Percentiles rank a stretch among this genome's conserved stretches.
Evolutionary conservation across 768 basidiomycete genomes (phyloP).

Genomic region (Lyophyllum shimeji): DNA sequence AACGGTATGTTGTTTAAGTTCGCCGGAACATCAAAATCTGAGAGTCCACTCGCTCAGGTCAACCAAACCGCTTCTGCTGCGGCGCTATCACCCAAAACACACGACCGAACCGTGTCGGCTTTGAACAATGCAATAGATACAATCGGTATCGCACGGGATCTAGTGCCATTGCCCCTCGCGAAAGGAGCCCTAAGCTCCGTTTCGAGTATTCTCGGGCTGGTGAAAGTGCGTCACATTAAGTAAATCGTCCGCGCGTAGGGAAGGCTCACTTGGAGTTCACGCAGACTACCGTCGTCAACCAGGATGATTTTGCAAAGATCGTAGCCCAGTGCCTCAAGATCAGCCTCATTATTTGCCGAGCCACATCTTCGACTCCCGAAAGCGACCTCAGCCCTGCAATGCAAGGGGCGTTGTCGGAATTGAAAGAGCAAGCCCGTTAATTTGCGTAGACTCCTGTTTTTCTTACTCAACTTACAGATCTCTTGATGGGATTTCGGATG

Average conservation of each 20-base stretch:
- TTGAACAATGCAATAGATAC: slow-evolving; percentile 9
- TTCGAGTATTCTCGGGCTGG: slow-evolving; percentile 5
- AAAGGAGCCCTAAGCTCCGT: slow-evolving; percentile 9
- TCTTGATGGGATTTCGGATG: neutral
- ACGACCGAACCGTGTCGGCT: slow-evolving; percentile 3
- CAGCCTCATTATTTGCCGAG: slow-evolving; percentile 7
- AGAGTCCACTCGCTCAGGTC: no score
- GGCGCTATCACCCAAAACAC: neutral
- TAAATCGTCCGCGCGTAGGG: neutral
- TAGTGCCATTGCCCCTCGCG: neutral
- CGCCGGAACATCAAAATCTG: no score
- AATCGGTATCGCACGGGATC: neutral
- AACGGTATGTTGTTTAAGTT: no score
- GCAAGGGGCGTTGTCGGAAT: slow-evolving; percentile 3
- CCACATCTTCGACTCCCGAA: neutral
- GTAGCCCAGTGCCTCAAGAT: slow-evolving; percentile 15
- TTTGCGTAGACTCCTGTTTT: neutral
- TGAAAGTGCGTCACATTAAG: slow-evolving; percentile 2
- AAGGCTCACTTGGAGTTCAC: neutral
- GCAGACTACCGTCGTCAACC: slow-evolving; percentile 5
- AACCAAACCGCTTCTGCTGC: no score
- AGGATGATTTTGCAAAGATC: slow-evolving; percentile 8
- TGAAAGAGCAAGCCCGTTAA: neutral
- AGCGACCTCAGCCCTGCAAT: neutral
- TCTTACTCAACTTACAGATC: neutral